Evolutionary conservation across 164 flowering plant species (phyloP), one percentile per base, ranked within the genome.

Genomic region (Aristolochia californica): DNA sequence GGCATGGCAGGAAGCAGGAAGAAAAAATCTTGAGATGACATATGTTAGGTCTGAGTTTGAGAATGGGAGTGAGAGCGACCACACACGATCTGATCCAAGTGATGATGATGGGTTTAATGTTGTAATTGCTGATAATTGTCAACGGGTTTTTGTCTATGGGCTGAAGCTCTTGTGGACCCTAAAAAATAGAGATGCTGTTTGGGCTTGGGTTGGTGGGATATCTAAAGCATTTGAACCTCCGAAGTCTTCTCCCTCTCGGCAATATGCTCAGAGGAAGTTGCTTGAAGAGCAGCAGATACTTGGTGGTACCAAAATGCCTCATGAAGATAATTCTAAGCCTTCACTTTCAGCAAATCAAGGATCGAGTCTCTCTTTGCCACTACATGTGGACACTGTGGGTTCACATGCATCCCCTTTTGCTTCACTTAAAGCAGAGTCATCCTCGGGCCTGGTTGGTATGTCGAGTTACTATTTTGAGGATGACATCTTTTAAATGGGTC

Each of bases 51-150:
- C 99, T 58, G 99, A 88, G 74, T 84, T 83, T 71, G 99, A 90
- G 75, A 85, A 88, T 77, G 88, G 87, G 51, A 88, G 95, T 75
- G 97, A 90, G 51, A 84, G 86, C 77, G 97, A 85, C 58, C 95
- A 83, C 62, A 70, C 81, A 57, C 75, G 83, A 57, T 94, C 97
- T 59, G 99, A 90, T 57, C 90, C 75, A 23, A 90, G 97, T 78
- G 99, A 90, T 72, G 99, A 94, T 78, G 99, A 94, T 74, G 99
- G 95, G 44, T 93, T 76, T 70, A 93, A 93, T 80, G 97, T 89
- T 40, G 93, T 89, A 23, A 80, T 93, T 64, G 99, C 99, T 73
- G 99, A 94, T 71, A 94, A 88, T 72, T 94, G 99, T 65, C 95
- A 79, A 66, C 90, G 96, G 30, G 81, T 90, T 24, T 90, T 84